These are phyloP conservation scores for Sugiyamaella valdiviana DNA, from an alignment of 805 yeast species.

Conservation along the genomic window DNA sequence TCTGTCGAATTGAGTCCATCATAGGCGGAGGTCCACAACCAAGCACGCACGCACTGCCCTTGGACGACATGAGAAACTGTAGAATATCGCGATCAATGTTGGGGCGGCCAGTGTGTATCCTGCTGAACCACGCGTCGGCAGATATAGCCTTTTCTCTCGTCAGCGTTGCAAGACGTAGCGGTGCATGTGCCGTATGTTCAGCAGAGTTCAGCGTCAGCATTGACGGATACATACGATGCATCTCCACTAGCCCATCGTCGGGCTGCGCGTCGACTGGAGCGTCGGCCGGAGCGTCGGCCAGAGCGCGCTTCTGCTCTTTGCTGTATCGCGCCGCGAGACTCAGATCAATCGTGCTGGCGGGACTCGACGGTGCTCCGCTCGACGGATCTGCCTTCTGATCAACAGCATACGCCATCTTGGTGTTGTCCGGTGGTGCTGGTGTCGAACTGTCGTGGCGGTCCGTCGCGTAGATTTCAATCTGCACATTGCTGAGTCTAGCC, in stretches of 20 bases:
- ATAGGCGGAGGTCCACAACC: slow-evolving; percentile 59
- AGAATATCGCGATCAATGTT: slow-evolving; percentile 36
- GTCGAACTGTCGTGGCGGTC: too few relatives aligned
- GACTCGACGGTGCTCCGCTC: neutral
- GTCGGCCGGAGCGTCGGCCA: too few relatives aligned
- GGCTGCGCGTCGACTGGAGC: too few relatives aligned
- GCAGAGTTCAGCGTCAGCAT: slow-evolving; percentile 1
- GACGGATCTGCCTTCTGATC: too few relatives aligned
- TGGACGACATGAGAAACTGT: slow-evolving; percentile 34
- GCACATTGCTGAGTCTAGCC: slow-evolving; percentile 28
- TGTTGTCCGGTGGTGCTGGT: too few relatives aligned
- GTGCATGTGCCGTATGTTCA: neutral
- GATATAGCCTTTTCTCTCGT: neutral
- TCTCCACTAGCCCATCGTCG: neutral
- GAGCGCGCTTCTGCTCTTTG: neutral
- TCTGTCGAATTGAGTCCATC: slow-evolving; percentile 51
- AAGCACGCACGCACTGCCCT: slow-evolving; percentile 44
- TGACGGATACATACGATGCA: neutral
- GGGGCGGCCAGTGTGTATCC: slow-evolving; percentile 36
- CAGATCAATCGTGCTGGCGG: neutral
- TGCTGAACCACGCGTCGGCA: slow-evolving; percentile 5
- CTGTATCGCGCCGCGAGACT: neutral
- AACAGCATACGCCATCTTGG: too few relatives aligned
- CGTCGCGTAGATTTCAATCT: slow-evolving; percentile 14
- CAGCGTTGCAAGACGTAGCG: neutral